Conservation (phyloP, 1,284 basidiomycete species). For the Exobasidium cylindrosporum region DNA sequence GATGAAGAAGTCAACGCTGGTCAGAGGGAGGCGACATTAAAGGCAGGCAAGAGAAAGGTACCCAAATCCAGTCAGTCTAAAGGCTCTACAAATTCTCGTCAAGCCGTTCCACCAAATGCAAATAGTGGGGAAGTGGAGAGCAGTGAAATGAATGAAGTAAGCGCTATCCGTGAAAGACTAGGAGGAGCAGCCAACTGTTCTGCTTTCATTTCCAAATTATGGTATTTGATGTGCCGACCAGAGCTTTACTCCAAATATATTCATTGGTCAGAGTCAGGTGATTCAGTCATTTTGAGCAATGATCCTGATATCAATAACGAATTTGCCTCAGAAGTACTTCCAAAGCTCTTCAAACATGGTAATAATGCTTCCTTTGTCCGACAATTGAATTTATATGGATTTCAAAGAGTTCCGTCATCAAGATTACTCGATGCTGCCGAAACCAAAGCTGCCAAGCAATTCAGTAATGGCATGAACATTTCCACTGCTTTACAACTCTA, state of each 20-base stretch:
- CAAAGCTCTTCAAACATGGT: constrained; percentile 53
- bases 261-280: constrained; percentile 29
- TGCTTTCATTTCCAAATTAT: constrained; percentile 54
- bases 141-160: constrained; percentile 44
- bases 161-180: constrained; percentile 50
- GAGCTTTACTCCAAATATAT: constrained; percentile 29
- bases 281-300: constrained; percentile 50
- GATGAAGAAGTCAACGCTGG: constrained; percentile 4
- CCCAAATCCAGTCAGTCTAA: neutral
- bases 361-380: constrained; percentile 54
- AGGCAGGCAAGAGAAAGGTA: neutral
- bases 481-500: constrained; percentile 51
- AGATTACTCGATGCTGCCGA: constrained; percentile 46
- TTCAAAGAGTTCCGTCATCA: constrained; percentile 52
- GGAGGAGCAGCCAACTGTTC: constrained; percentile 54
- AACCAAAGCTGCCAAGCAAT: constrained; percentile 32
- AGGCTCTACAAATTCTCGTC: neutral
- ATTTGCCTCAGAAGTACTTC: constrained; percentile 50
- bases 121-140: constrained; percentile 11
- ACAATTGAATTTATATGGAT: constrained; percentile 54
- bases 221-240: constrained; percentile 54
- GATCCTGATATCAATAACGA: constrained; percentile 50
- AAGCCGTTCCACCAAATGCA: neutral
- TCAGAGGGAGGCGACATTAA: neutral
- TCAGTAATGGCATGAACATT: constrained; percentile 20